A percentile compares a stretch with the other conserved stretches of the same genome.
phyloP scores from a whole-genome alignment of 2,329 filamentous ascomycete species.

The Aotearoamyces nothofagi region DNA sequence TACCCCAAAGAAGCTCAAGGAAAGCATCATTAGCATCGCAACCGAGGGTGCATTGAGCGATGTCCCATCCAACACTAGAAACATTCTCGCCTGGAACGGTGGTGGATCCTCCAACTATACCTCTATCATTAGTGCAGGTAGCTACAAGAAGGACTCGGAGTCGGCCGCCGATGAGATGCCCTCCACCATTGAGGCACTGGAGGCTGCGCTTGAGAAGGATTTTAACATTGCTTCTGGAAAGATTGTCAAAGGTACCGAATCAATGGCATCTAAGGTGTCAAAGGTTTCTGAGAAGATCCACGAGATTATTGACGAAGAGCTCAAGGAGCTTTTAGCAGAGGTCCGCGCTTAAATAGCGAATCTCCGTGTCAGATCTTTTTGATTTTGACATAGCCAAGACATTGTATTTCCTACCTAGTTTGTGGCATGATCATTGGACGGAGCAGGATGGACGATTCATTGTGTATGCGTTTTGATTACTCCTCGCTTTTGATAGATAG shows the following conservation, averaged over 20 bases:
- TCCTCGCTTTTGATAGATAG: no score
- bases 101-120: slow-evolving; percentile 87
- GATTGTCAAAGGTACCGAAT: slow-evolving; percentile 36
- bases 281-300: slow-evolving; percentile 49
- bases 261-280: slow-evolving; percentile 38
- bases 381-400: no score
- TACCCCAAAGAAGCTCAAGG: slow-evolving; percentile 89
- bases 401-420: no score
- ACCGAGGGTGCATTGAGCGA: slow-evolving; percentile 66
- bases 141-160: slow-evolving; percentile 40
- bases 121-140: slow-evolving; percentile 60
- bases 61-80: slow-evolving; percentile 74
- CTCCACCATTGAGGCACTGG: slow-evolving; percentile 41
- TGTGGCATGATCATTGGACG: no score
- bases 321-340: slow-evolving; percentile 43
- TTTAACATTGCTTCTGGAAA: slow-evolving; percentile 38
- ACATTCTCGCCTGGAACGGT: slow-evolving; percentile 98
- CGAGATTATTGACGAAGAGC: slow-evolving; percentile 43
- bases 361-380: no score
- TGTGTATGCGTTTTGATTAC: no score
- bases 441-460: no score
- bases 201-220: slow-evolving; percentile 43
- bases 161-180: slow-evolving; percentile 29
- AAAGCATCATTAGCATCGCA: slow-evolving; percentile 67
- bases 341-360: slow-evolving; percentile 16